These are phyloP conservation scores for Apodospora peruviana DNA, from an alignment of 495 filamentous ascomycete species.

Conservation along the genomic window DNA sequence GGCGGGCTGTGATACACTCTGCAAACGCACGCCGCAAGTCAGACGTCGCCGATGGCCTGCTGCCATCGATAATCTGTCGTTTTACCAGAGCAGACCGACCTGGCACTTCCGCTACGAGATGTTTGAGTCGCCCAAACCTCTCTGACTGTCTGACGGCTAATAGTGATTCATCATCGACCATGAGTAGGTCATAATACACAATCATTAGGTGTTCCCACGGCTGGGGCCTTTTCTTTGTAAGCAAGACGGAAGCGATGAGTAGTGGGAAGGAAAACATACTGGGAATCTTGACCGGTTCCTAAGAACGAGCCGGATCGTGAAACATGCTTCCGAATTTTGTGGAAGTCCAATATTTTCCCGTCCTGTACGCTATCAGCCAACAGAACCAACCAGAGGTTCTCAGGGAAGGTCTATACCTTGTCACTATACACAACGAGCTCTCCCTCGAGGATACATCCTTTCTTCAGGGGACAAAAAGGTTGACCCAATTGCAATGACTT, in stretches of 20 bases:
- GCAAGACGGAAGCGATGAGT: background rate
- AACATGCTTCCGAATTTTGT: conserved; percentile 77
- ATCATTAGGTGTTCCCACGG: conserved; percentile 77
- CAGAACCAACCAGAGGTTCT: background rate
- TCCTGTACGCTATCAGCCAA: conserved; percentile 21
- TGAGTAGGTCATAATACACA: conserved; percentile 71
- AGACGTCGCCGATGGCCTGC: conserved; percentile 33
- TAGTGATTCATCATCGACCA: conserved; percentile 64
- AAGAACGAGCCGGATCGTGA: conserved; percentile 66
- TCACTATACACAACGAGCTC: conserved; percentile 76
- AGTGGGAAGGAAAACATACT: conserved; percentile 31
- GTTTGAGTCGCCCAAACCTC: conserved; percentile 53
- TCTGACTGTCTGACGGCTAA: conserved; percentile 54
- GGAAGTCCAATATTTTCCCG: conserved; percentile 58
- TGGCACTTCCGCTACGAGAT: conserved; percentile 48
- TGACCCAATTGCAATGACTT: conserved; percentile 54
- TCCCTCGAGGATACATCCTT: conserved; percentile 71
- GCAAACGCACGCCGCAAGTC: conserved; percentile 59
- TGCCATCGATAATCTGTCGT: conserved; percentile 60
- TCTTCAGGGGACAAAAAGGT: conserved; percentile 50
- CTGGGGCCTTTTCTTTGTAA: conserved; percentile 42
- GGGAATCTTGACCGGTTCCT: conserved; percentile 64
- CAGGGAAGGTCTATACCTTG: conserved; percentile 25
- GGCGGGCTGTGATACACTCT: conserved; percentile 54
- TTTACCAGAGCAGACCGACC: conserved; percentile 58